phyloP scores from a whole-genome alignment of 345 rosid genomes.

The Hibiscus trionum region DNA sequence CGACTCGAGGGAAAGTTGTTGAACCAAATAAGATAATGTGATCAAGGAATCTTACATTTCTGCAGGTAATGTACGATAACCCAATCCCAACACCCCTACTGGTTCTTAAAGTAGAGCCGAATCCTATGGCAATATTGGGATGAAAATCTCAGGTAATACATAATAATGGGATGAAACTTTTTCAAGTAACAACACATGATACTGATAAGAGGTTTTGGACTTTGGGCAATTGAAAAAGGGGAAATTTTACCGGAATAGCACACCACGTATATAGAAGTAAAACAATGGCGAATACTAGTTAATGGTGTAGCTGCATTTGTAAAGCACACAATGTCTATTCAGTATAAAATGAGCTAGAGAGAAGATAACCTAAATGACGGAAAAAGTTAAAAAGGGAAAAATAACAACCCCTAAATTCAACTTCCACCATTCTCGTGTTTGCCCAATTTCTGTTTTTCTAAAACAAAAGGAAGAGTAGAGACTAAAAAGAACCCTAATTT shows the following conservation, averaged over 20 bases:
- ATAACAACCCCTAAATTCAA: neutral
- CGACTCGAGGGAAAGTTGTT: too few relatives aligned
- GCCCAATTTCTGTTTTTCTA: neutral
- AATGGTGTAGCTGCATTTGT: neutral
- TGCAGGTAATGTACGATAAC: too few relatives aligned
- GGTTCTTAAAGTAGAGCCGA: neutral
- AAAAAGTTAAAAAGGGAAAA: neutral
- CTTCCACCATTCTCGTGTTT: neutral
- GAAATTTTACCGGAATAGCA: neutral
- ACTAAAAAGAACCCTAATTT: neutral
- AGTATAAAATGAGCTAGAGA: neutral
- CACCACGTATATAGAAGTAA: neutral
- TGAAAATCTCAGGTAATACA: neutral
- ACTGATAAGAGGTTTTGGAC: neutral
- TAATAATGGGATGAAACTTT: too few relatives aligned
- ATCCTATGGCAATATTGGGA: neutral
- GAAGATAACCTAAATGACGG: neutral
- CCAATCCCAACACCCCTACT: too few relatives aligned
- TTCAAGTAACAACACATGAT: neutral
- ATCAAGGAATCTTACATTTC: too few relatives aligned
- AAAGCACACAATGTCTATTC: neutral
- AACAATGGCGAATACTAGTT: neutral
- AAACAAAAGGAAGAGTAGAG: neutral
- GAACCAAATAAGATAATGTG: too few relatives aligned
- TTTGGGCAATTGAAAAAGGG: neutral